Conservation (phyloP, 73 alveolate species). For the Tetrahymena thermophila region DNA sequence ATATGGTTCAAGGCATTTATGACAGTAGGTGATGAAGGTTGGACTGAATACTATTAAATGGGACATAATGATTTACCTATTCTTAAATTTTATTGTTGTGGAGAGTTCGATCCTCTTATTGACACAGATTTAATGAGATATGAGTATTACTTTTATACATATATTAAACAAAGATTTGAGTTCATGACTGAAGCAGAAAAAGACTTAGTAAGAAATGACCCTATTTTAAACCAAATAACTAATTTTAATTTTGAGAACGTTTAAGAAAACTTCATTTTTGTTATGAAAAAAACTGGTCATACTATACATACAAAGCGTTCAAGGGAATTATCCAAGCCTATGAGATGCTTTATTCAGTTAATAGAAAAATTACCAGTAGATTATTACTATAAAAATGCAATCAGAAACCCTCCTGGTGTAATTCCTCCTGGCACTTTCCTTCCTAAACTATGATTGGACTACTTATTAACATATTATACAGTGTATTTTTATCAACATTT, state of each 20-base stretch:
- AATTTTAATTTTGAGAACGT: background rate
- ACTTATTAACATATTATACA: no score
- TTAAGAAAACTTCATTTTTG: background rate
- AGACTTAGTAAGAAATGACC: background rate
- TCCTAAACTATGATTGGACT: background rate
- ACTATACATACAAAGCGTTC: background rate
- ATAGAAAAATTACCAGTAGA: background rate
- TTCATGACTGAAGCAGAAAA: background rate
- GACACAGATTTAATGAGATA: background rate
- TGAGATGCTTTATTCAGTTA: background rate
- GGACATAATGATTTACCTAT: background rate
- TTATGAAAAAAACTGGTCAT: background rate
- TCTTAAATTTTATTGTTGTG: background rate
- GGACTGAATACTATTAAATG: background rate
- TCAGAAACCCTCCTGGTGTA: background rate
- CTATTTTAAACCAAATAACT: background rate
- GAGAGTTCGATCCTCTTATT: background rate
- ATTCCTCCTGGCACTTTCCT: background rate
- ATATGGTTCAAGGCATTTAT: background rate
- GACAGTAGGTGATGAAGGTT: background rate
- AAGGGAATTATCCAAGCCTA: background rate
- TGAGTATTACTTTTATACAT: background rate
- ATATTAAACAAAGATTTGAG: background rate
- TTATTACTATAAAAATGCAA: background rate
- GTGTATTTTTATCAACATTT: background rate